Evolutionary conservation across 129 eudicot species (phyloP).

Genomic region (Artemisia argyi): DNA sequence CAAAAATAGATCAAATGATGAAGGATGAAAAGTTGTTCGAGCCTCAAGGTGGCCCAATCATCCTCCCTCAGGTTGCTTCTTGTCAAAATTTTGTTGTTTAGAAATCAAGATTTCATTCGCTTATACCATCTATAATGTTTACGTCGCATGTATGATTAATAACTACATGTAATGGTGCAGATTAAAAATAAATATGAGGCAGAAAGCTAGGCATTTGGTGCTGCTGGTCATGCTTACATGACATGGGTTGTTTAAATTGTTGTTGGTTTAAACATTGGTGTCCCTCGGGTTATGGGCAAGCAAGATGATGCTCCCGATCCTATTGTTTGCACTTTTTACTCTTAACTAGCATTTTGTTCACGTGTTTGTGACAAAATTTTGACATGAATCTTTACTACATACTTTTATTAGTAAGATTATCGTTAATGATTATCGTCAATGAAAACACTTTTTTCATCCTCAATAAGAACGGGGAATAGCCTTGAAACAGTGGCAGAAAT

Average conservation of each 20-base stretch:
- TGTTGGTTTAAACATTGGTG: constrained; percentile 67
- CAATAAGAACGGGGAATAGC: too few relatives aligned
- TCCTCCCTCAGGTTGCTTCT: constrained; percentile 76
- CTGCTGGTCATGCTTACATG: constrained; percentile 75
- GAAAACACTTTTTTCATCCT: too few relatives aligned
- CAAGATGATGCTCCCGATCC: constrained; percentile 99
- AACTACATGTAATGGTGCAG: constrained; percentile 31
- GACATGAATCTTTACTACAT: neutral
- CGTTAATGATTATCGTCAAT: neutral
- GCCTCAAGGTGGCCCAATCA: constrained; percentile 95
- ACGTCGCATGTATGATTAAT: neutral
- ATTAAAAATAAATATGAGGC: constrained; percentile 91
- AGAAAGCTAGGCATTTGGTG: constrained; percentile 56
- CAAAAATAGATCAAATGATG: constrained; percentile 83
- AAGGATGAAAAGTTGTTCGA: constrained; percentile 64
- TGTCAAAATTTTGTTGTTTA: neutral
- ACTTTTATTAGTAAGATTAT: neutral
- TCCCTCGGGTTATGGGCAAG: constrained; percentile 99
- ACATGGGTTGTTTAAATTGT: constrained; percentile 97
- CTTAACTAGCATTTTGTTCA: neutral
- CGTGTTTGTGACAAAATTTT: neutral
- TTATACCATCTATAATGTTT: neutral
- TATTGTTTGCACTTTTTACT: constrained; percentile 42
- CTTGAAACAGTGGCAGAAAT: too few relatives aligned
- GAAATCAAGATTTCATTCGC: neutral